Evolutionary conservation across 371 early-diverging fungal genomes (phyloP).

Genomic region (Rhizomucor miehei): DNA sequence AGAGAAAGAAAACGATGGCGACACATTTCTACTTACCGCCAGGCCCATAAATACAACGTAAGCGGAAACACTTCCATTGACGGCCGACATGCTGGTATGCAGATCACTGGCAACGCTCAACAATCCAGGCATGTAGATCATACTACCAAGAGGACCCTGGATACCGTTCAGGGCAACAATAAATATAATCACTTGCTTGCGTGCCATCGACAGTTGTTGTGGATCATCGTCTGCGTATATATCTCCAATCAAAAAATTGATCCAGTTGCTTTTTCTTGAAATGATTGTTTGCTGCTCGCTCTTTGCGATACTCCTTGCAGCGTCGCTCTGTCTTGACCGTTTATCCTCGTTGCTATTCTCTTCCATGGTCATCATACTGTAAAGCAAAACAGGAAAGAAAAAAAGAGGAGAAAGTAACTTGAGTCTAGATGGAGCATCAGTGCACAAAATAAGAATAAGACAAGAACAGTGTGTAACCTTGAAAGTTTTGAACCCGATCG

Average conservation of each 20-base stretch:
- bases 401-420: too few species aligned
- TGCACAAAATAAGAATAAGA: too few species aligned
- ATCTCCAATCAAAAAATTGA: constrained; percentile 14
- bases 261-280: constrained; percentile 6
- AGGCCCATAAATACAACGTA: constrained; percentile 35
- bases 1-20: too few species aligned
- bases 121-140: constrained; percentile 43
- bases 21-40: constrained; percentile 22
- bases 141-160: constrained; percentile 36
- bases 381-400: too few species aligned
- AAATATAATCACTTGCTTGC: constrained; percentile 34
- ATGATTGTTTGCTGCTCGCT: too few species aligned
- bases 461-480: too few species aligned
- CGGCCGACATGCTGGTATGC: constrained; percentile 24
- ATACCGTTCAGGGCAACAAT: constrained; percentile 23
- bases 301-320: too few species aligned
- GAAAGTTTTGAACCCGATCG: too few species aligned
- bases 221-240: constrained; percentile 28
- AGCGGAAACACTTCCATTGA: constrained; percentile 38
- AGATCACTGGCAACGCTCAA: constrained; percentile 31
- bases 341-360: too few species aligned
- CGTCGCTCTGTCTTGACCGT: too few species aligned
- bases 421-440: too few species aligned
- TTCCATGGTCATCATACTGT: too few species aligned
- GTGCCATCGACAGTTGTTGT: constrained; percentile 24